Conservation (phyloP, 2,329 filamentous ascomycete species). For the Neopestalotiopsis sp. region DNA sequence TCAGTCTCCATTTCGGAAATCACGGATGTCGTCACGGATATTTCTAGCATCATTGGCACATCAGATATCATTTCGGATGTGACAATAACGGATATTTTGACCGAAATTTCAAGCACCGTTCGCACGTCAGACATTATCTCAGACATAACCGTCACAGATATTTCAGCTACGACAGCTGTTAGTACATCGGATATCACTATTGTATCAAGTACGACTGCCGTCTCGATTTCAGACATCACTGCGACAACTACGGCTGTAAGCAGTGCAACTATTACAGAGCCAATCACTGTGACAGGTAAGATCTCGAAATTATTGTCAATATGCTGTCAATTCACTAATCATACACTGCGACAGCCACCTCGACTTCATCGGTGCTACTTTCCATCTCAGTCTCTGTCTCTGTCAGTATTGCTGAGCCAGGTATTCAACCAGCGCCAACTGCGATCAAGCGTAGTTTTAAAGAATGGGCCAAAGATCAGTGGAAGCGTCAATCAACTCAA, state of each 20-base stretch:
- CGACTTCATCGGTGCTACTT: neutral
- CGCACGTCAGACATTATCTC: too few relatives aligned
- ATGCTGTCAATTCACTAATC: neutral
- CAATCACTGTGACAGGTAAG: neutral
- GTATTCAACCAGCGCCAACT: neutral
- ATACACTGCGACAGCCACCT: neutral
- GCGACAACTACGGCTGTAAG: neutral
- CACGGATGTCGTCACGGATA: too few relatives aligned
- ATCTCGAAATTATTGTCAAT: neutral
- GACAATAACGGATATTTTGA: too few relatives aligned
- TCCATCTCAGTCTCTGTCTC: neutral
- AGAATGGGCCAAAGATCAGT: neutral
- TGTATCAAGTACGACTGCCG: neutral
- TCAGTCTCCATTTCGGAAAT: too few relatives aligned
- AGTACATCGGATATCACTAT: neutral
- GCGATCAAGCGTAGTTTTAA: neutral
- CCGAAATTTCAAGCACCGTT: too few relatives aligned
- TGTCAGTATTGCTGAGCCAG: neutral
- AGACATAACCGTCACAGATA: neutral
- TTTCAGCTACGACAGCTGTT: neutral
- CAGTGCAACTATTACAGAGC: neutral
- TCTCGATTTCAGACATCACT: neutral
- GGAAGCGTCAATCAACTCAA: neutral
- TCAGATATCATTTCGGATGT: too few relatives aligned
- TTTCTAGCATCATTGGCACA: neutral